Conservation (phyloP, 1,284 basidiomycete genomes). For the Calocybe gambosa region DNA sequence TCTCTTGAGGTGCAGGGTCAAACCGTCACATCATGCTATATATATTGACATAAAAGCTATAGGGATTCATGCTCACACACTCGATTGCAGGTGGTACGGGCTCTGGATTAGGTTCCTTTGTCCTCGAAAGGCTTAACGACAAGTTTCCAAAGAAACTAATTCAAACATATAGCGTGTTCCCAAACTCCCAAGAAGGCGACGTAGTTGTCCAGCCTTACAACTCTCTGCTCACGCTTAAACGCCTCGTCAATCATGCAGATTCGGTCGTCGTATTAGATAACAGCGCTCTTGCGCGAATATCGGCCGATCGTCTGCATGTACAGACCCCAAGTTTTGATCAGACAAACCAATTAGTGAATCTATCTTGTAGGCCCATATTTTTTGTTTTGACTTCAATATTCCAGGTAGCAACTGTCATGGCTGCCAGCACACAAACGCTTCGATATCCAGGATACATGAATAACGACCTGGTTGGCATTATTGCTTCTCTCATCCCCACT, state of each 20-base stretch:
- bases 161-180: conserved; percentile 99
- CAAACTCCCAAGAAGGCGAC: conserved; percentile 86
- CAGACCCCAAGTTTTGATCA: conserved; percentile 93
- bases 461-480: conserved; percentile 97
- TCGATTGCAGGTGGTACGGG: conserved; percentile 99
- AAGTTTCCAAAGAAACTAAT: conserved; percentile 99
- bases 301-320: conserved; percentile 85
- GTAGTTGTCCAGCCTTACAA: conserved; percentile 99
- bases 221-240: conserved; percentile 89
- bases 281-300: conserved; percentile 87
- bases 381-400: conserved; percentile 3
- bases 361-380: background rate
- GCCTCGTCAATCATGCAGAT: conserved; percentile 94
- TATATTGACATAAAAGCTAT: no score
- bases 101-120: conserved; percentile 94
- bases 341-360: conserved; percentile 86
- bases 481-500: conserved; percentile 95
- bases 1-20: conserved; percentile 74
- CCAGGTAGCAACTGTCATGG: conserved; percentile 92
- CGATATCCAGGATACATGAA: conserved; percentile 99
- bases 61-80: conserved; percentile 99
- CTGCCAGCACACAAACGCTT: conserved; percentile 94
- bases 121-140: conserved; percentile 95
- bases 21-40: no score
- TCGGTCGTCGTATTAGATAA: conserved; percentile 98